These are phyloP conservation scores for Hericium alpestre DNA, from an alignment of 768 basidiomycete genomes.

Conservation along the genomic window DNA sequence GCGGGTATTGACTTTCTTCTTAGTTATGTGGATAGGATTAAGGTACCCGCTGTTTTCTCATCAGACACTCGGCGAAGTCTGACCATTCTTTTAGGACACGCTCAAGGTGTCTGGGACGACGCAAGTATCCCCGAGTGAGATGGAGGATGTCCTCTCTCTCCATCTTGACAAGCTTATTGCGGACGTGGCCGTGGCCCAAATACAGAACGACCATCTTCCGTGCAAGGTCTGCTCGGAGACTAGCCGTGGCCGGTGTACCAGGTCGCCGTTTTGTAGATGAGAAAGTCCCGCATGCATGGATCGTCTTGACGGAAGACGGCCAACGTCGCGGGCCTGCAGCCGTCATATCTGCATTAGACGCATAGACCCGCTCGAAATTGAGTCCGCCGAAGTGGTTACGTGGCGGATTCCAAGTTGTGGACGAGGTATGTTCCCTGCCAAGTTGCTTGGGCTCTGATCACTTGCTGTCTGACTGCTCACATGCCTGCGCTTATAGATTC, in stretches of 20 bases:
- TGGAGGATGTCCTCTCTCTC: conserved; percentile 53
- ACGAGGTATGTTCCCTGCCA: conserved; percentile 34
- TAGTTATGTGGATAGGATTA: conserved; percentile 69
- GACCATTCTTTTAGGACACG: conserved; percentile 44
- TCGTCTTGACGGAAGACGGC: conserved; percentile 53
- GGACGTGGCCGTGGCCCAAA: conserved; percentile 62
- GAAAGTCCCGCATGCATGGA: conserved; percentile 68
- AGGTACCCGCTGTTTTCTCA: conserved; percentile 30
- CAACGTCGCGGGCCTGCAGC: conserved; percentile 32
- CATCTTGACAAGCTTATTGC: conserved; percentile 52
- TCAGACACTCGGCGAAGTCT: neutral
- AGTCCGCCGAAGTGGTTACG: conserved; percentile 71
- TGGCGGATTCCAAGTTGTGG: conserved; percentile 59
- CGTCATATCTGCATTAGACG: conserved; percentile 38
- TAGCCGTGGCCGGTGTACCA: conserved; percentile 64
- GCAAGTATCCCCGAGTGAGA: conserved; percentile 75
- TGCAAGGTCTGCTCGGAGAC: no score
- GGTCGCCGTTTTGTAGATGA: conserved; percentile 65
- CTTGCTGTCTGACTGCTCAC: neutral
- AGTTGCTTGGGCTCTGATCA: neutral
- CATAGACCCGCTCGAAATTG: conserved; percentile 51
- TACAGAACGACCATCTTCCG: no score
- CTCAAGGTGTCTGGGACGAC: conserved; percentile 65
- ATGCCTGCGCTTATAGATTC: conserved; percentile 35
- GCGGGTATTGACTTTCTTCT: neutral